Percentiles rank a stretch among this genome's conserved stretches.
phyloP scores from a whole-genome alignment of 305 asterid species.

The Solanum chacoense region DNA sequence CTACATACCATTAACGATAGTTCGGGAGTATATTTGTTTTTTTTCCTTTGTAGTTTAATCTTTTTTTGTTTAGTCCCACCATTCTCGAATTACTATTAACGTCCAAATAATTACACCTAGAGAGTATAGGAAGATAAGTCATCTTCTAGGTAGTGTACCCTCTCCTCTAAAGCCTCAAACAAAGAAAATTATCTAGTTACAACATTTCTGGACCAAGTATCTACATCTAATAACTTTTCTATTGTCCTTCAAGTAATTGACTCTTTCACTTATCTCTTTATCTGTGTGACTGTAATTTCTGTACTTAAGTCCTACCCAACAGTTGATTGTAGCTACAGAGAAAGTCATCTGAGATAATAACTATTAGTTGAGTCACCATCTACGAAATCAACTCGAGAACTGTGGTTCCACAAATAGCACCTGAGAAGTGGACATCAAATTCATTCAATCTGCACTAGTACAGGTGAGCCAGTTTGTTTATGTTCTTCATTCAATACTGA shows the following conservation, averaged over 20 bases:
- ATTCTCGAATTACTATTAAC: neutral
- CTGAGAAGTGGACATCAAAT: neutral
- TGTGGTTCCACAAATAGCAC: neutral
- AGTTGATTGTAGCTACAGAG: neutral
- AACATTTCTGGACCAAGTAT: neutral
- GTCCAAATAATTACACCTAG: neutral
- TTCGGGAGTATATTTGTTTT: rapidly evolving
- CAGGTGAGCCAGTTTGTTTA: neutral
- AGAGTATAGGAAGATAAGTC: neutral
- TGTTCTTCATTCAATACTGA: neutral
- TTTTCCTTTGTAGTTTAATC: neutral
- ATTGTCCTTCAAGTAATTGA: neutral
- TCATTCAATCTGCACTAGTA: neutral
- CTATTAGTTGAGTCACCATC: neutral
- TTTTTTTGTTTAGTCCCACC: neutral
- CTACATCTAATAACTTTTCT: neutral
- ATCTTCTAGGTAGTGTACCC: neutral
- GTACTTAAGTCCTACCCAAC: neutral
- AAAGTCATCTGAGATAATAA: neutral
- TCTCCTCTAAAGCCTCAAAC: neutral
- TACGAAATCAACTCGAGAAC: neutral
- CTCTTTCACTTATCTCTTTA: neutral
- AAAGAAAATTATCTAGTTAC: neutral
- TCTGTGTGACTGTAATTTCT: neutral
- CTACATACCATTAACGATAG: neutral